Evolutionary conservation across 306 rosid genomes (phyloP), one percentile per base, ranked within the genome.

Genomic region (Lathyrus sativus): DNA sequence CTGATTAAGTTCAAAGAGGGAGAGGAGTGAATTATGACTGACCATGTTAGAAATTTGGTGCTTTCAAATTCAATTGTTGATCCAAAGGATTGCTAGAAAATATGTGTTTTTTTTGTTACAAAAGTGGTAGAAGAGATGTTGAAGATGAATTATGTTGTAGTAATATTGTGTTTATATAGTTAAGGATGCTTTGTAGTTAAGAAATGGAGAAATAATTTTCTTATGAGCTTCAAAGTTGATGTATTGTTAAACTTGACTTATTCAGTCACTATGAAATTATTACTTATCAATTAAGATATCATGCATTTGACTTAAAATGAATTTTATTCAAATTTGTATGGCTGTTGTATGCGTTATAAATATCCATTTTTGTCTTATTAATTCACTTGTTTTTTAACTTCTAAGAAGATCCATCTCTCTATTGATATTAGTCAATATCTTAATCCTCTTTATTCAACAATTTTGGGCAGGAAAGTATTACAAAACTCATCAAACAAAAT

Each of bases 41-140:
- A 82, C 85, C 85, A 82, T 82, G 19, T 70, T 65, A 18, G 4
- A 17, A 13, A 37, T n/a, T 41, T 35, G 72, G 64, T 12, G 35
- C 45, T 15, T 2, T 19, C 13, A 62, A 81, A 58, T 10, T 57
- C 15, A 46, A 50, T 26, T 19, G 65, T 63, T 69, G 71, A 49
- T 66, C 12, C 26, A 67, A 62, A 26, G 37, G 54, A 24, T 53
- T 53, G 68, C 3, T 62, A 13, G 54, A 15, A 15, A 24, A 24
- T 24, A 24, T 49, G 22, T 19, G 22, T 19, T 19, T 19, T 19
- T 19, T 19, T 0, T 19, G 1, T 19, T 19, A 19, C 22, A 19
- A 19, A 48, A 48, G 67, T 62, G 65, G 13, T 68, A 62, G 75
- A 72, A 71, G 37, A 19, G 22, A 19, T 19, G 57, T 53, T 61